Percentiles rank a stretch among this genome's conserved stretches.
phyloP scores from a whole-genome alignment of 2,329 filamentous ascomycete genomes.

The Botrytis galanthina region DNA sequence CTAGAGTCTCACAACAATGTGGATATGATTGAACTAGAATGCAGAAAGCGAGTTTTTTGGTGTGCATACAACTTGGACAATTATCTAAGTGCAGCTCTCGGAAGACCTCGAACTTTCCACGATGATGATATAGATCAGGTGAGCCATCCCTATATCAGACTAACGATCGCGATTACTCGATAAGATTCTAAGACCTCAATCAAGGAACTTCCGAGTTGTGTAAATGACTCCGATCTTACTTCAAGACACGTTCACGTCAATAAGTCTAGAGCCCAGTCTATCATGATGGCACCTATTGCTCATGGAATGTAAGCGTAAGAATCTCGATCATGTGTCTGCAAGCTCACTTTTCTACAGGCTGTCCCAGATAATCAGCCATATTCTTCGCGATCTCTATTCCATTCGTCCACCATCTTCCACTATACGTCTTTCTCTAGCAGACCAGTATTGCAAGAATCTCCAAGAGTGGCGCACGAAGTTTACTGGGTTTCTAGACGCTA shows the following conservation, averaged over 20 bases:
- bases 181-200: not conserved
- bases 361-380: conserved; percentile 45
- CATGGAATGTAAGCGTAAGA: conserved; percentile 41
- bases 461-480: conserved; percentile 47
- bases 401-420: conserved; percentile 37
- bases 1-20: conserved; percentile 28
- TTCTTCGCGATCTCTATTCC: conserved; percentile 46
- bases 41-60: conserved; percentile 60
- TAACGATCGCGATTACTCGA: not conserved
- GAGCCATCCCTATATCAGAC: not conserved
- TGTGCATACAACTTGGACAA: conserved; percentile 62
- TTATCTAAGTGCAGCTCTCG: conserved; percentile 61
- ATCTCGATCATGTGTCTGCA: not conserved
- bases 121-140: conserved; percentile 63
- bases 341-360: conserved; percentile 33
- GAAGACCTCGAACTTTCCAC: conserved; percentile 59
- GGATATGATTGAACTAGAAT: conserved; percentile 46
- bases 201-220: conserved; percentile 49
- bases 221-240: conserved; percentile 52
- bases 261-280: conserved; percentile 36
- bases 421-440: conserved; percentile 41
- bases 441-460: conserved; percentile 45
- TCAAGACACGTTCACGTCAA: conserved; percentile 37
- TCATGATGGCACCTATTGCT: conserved; percentile 47
- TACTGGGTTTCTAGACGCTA: conserved; percentile 45